phyloP scores from a whole-genome alignment of 495 filamentous ascomycete species.

The Daldinia bambusicola region DNA sequence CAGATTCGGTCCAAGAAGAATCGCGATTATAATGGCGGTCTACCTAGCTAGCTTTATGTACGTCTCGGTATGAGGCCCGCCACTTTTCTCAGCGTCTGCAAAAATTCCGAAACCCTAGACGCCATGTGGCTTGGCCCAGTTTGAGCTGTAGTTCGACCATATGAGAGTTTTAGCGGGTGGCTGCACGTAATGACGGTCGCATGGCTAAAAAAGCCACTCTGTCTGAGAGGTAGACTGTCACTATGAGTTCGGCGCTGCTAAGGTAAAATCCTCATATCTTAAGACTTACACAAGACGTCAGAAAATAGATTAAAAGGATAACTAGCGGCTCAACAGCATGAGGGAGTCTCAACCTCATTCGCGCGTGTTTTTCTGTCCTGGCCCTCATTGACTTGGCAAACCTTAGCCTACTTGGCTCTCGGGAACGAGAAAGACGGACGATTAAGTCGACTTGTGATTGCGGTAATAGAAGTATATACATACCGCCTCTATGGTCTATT shows the following conservation, averaged over 20 bases:
- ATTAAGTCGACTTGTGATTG: not conserved
- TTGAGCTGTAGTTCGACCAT: not conserved
- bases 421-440: not conserved
- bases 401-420: constrained; percentile 6
- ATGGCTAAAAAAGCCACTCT: not conserved
- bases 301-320: not conserved
- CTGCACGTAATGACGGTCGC: not conserved
- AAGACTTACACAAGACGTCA: not conserved
- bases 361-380: not conserved
- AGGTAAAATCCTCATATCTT: not conserved
- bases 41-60: not conserved
- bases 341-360: constrained; percentile 2
- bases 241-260: not conserved
- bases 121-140: not conserved
- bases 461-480: not conserved
- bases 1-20: not conserved
- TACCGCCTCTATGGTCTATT: no score
- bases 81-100: constrained; percentile 3
- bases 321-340: constrained; percentile 9
- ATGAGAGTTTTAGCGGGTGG: not conserved
- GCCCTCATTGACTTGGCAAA: constrained; percentile 19
- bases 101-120: not conserved
- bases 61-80: not conserved
- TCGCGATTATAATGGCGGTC: not conserved
- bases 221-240: not conserved